Evolutionary conservation across 768 basidiomycete species (phyloP).

Genomic region (Collybia mongolica): DNA sequence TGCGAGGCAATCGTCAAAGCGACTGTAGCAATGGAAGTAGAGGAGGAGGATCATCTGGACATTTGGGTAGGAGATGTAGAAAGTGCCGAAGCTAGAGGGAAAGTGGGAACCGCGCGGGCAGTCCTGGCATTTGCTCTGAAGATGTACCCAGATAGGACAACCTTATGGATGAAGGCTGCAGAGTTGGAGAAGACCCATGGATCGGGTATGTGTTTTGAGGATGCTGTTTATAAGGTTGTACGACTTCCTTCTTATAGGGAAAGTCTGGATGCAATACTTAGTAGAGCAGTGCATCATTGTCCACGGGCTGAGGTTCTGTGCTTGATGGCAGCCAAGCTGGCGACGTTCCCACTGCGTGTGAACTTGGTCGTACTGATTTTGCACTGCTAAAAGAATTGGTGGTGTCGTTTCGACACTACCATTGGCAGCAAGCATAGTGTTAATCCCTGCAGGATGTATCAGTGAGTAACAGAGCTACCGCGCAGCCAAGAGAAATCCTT

Average conservation of each 20-base stretch:
- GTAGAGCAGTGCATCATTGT: conserved; percentile 83
- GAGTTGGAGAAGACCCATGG: conserved; percentile 90
- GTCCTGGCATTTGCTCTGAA: conserved; percentile 89
- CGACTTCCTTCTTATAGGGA: conserved; percentile 53
- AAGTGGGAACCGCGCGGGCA: conserved; percentile 81
- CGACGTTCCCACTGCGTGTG: conserved; percentile 88
- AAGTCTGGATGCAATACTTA: conserved; percentile 78
- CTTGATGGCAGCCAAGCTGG: conserved; percentile 96
- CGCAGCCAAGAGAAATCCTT: no score
- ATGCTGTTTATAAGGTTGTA: background rate
- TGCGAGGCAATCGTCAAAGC: conserved; percentile 96
- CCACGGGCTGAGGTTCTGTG: conserved; percentile 96
- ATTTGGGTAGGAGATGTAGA: conserved; percentile 95
- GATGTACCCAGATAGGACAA: conserved; percentile 83
- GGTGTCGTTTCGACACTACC: no score
- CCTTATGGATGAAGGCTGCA: conserved; percentile 89
- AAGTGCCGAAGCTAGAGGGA: conserved; percentile 68
- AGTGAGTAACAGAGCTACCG: no score
- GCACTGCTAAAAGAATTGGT: no score
- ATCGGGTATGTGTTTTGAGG: conserved; percentile 48
- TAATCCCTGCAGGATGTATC: no score
- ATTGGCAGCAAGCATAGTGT: no score
- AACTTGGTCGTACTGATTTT: no score
- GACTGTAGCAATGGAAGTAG: conserved; percentile 89
- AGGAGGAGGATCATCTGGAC: conserved; percentile 89